A percentile compares a stretch with the other conserved stretches of the same genome.
Evolutionary conservation across 2,329 filamentous ascomycete genomes (phyloP).

Genomic region (Diplodia intermedia): DNA sequence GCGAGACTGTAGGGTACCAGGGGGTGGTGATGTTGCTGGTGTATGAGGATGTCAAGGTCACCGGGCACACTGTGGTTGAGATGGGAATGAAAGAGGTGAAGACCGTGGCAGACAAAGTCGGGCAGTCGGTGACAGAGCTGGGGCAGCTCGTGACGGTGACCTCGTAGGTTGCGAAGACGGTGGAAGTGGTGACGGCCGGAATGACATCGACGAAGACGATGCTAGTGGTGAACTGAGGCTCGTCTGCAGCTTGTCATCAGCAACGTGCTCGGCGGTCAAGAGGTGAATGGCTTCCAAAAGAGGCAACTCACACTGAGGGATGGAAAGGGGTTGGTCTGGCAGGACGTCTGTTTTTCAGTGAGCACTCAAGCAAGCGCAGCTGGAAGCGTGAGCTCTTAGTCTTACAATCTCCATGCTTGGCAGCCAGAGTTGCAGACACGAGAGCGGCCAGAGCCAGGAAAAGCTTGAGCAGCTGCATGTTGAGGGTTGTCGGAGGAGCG

Average conservation of each 20-base stretch:
- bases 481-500: not conserved
- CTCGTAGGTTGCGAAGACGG: constrained; percentile 52
- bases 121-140: constrained; percentile 50
- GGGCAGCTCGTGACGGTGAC: constrained; percentile 53
- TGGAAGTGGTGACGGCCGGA: constrained; percentile 49
- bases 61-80: constrained; percentile 55
- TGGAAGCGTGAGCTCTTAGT: not conserved
- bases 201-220: constrained; percentile 39
- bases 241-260: not conserved
- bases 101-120: constrained; percentile 44
- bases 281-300: no score
- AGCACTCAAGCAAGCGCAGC: not conserved
- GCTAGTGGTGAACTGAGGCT: constrained; percentile 14
- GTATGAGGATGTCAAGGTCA: constrained; percentile 41
- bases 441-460: constrained; percentile 24
- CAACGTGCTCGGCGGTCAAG: not conserved
- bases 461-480: constrained; percentile 32
- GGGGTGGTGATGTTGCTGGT: constrained; percentile 18
- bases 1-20: constrained; percentile 5
- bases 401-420: constrained; percentile 16
- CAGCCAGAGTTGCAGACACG: constrained; percentile 21
- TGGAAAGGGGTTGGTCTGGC: not conserved
- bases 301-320: constrained; percentile 9
- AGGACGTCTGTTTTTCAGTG: constrained; percentile 5
- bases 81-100: constrained; percentile 50